phyloP scores from a whole-genome alignment of 176 grass and related monocot species.

The Bromus sterilis region DNA sequence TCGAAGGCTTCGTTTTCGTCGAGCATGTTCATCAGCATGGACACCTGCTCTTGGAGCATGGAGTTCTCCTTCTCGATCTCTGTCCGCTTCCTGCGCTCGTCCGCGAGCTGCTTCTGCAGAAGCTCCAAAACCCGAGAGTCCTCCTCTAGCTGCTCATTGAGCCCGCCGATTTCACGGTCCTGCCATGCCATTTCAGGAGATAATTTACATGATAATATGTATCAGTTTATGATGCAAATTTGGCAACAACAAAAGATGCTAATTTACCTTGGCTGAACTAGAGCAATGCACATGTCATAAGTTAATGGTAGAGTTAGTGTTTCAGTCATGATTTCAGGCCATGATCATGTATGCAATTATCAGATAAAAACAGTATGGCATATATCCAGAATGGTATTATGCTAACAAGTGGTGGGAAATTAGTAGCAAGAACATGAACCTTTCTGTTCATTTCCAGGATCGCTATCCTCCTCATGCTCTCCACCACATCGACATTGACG shows the following conservation, averaged over 20 bases:
- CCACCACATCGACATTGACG: conserved; percentile 97
- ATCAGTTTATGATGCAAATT: neutral
- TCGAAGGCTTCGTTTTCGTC: conserved; percentile 52
- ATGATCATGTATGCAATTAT: neutral
- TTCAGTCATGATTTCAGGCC: neutral
- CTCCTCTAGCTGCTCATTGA: conserved; percentile 90
- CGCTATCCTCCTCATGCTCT: conserved; percentile 92
- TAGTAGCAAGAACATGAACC: conserved; percentile 45
- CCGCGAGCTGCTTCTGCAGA: conserved; percentile 66
- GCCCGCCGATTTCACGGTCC: conserved; percentile 88
- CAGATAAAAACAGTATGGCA: neutral
- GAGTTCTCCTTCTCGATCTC: conserved; percentile 84
- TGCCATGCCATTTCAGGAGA: conserved; percentile 22
- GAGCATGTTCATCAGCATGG: conserved; percentile 81
- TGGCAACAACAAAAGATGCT: neutral
- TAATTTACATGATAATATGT: neutral
- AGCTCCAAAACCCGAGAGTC: conserved; percentile 80
- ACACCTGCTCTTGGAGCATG: conserved; percentile 76
- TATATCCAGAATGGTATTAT: neutral
- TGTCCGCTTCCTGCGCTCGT: conserved; percentile 69
- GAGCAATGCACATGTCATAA: neutral
- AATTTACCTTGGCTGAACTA: neutral
- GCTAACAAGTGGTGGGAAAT: conserved; percentile 1
- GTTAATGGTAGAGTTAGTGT: neutral
- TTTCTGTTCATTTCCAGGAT: conserved; percentile 99